Percentiles rank a stretch among this genome's conserved stretches.
Evolutionary conservation across 2,329 filamentous ascomycete species (phyloP).

Genomic region (Exophiala spinifera): DNA sequence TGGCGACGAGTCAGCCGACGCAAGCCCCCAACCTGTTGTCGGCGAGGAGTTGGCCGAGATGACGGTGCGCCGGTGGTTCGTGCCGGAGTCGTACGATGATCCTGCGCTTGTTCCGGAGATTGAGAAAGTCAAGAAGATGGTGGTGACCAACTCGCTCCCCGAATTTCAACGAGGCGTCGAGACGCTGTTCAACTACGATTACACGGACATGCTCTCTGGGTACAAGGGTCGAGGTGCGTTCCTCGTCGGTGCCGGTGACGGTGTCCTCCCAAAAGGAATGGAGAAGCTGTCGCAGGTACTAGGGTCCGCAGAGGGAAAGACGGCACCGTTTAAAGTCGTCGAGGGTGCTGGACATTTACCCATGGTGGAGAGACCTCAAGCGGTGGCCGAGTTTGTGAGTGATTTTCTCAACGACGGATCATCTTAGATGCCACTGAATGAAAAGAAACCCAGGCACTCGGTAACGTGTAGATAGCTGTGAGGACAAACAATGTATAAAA

Average conservation of each 20-base stretch:
- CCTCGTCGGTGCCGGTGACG: slow-evolving; percentile 50
- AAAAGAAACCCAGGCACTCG: too few species aligned
- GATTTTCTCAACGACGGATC: slow-evolving; percentile 1
- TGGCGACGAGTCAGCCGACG: slow-evolving; percentile 36
- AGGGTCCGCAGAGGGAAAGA: slow-evolving; percentile 56
- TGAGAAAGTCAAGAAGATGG: slow-evolving; percentile 64
- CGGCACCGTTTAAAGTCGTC: slow-evolving; percentile 62
- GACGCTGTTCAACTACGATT: slow-evolving; percentile 14
- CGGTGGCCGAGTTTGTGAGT: slow-evolving; percentile 26
- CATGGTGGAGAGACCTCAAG: slow-evolving; percentile 72
- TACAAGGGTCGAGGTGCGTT: slow-evolving; percentile 12
- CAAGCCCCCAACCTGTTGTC: slow-evolving; percentile 55
- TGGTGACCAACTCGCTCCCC: slow-evolving; percentile 64
- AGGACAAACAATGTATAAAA: too few species aligned
- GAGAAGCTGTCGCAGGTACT: slow-evolving; percentile 54
- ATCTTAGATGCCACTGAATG: too few species aligned
- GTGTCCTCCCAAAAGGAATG: slow-evolving; percentile 75
- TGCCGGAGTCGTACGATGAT: slow-evolving; percentile 55
- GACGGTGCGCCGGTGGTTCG: slow-evolving; percentile 77
- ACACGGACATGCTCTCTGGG: slow-evolving; percentile 6
- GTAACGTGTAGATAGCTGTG: too few species aligned
- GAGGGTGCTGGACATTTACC: slow-evolving; percentile 74
- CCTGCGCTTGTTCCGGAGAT: slow-evolving; percentile 49
- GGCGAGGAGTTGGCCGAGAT: slow-evolving; percentile 60
- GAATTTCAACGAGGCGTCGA: slow-evolving; percentile 52